These are phyloP conservation scores for Hypoxylon lienhwacheense DNA, from an alignment of 495 filamentous ascomycete species.

Conservation along the genomic window DNA sequence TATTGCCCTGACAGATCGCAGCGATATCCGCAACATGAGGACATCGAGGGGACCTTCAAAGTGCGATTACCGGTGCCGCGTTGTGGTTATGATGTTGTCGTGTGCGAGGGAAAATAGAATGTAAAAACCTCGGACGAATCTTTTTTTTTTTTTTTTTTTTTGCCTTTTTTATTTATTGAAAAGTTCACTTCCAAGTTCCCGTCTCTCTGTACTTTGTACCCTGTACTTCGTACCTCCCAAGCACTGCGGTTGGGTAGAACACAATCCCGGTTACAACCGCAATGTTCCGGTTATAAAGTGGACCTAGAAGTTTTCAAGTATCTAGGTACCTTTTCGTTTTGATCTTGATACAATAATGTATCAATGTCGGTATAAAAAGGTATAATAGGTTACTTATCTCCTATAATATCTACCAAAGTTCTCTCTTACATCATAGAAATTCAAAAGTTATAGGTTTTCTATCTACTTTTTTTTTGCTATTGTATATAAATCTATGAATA, in stretches of 20 bases:
- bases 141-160: constrained; percentile 17
- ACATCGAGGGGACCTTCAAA: constrained; percentile 52
- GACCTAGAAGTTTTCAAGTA: too few species aligned
- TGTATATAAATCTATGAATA: neutral
- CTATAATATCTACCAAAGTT: too few species aligned
- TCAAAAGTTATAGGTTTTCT: neutral
- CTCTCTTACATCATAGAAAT: too few species aligned
- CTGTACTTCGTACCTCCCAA: too few species aligned
- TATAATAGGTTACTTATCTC: too few species aligned
- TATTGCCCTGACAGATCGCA: constrained; percentile 60
- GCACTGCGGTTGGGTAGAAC: constrained; percentile 26
- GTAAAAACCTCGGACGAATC: constrained; percentile 47
- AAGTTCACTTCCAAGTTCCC: too few species aligned
- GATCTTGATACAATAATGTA: too few species aligned
- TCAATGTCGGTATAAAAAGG: too few species aligned
- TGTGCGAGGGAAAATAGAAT: constrained; percentile 33
- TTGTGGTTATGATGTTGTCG: constrained; percentile 34
- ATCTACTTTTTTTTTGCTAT: neutral
- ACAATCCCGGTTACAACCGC: constrained; percentile 25
- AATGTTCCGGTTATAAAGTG: too few species aligned
- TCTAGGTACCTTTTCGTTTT: too few species aligned
- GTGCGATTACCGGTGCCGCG: constrained; percentile 40
- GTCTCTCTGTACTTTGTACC: too few species aligned
- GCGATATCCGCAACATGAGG: constrained; percentile 69
- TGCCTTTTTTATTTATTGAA: constrained; percentile 4